Base-by-base conservation (phyloP, 371 early-diverging fungal genomes). In the Haplosporangium sp. region DNA sequence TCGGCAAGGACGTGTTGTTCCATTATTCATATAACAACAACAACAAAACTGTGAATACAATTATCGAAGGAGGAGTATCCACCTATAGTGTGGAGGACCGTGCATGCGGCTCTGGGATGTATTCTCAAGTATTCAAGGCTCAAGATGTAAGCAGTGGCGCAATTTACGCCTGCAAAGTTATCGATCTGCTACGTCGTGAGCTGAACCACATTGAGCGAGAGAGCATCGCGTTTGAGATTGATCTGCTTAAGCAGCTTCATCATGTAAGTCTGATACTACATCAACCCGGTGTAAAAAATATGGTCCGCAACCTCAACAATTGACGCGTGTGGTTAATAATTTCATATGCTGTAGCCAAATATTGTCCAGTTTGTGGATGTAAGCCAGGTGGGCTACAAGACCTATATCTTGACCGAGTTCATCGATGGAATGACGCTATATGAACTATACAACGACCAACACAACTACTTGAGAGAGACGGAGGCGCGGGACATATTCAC, bases 321-420 rank as follows among this genome's bases (percentile, higher is more conserved):
- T 8, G 41, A 20, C 21, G 9, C 10, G 1, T 45, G 11, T 42
- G 0, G 6, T 13, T 21, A 8, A 23, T 46, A 0, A 2, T 29
- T 29, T 29, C 29, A 29, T 45, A 13, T 23, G 10, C 18, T 16
- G 13, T 59, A 77, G 79, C 42, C 55, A 40, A 67, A 77, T 51
- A 67, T 77, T 43, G 42, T 77, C 58, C 41, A 43, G 36, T 72
- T 72, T 37, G 9, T 54, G 0, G 79, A 77, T n/a, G 47, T 42
- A 13, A 10, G 9, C 20, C 47, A 48, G 6, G 7, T 2, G 5
- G 16, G 18, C 3, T 16, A 46, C 54, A 46, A 18, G 11, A 64
- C 55, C 0, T 72, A 77, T 21, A 71, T 77, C 16, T 60, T 77
- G 45, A 71, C 73, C 0, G 79, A 77, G 20, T 52, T 40, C n/a